phyloP scores from a whole-genome alignment of 1,284 basidiomycete species.

The Cryptococcus sp. region DNA sequence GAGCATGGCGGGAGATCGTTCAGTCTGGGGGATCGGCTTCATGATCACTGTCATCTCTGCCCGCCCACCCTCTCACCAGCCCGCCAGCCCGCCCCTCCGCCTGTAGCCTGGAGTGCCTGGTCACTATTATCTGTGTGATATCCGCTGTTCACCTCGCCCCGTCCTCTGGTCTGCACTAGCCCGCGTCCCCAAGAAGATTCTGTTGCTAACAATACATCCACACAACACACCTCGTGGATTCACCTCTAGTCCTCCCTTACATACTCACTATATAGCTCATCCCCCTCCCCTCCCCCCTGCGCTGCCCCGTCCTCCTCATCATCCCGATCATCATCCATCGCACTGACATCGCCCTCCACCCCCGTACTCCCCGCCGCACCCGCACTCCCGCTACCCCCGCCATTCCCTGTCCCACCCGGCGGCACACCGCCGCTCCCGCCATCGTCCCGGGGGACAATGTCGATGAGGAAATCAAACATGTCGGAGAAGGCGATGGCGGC shows the following conservation, averaged over 20 bases:
- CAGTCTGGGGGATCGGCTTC: too few species aligned
- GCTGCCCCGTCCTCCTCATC: neutral
- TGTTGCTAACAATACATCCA: too few species aligned
- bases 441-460: constrained; percentile 84
- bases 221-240: too few species aligned
- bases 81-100: too few species aligned
- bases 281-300: constrained; percentile 4
- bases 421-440: constrained; percentile 18
- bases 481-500: constrained; percentile 84
- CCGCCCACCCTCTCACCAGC: too few species aligned
- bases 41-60: too few species aligned
- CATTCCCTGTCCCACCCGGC: constrained; percentile 9
- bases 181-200: too few species aligned
- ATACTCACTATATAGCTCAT: constrained; percentile 19
- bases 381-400: neutral
- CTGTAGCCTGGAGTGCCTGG: too few species aligned
- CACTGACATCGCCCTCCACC: neutral
- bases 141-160: too few species aligned
- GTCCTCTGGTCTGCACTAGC: too few species aligned
- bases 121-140: too few species aligned
- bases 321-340: neutral
- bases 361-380: constrained; percentile 3
- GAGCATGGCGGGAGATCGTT: too few species aligned
- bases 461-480: constrained; percentile 89
- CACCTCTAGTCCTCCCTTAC: constrained; percentile 13